phyloP scores from a whole-genome alignment of 2,329 filamentous ascomycete species.

The Xylaria sp. region DNA sequence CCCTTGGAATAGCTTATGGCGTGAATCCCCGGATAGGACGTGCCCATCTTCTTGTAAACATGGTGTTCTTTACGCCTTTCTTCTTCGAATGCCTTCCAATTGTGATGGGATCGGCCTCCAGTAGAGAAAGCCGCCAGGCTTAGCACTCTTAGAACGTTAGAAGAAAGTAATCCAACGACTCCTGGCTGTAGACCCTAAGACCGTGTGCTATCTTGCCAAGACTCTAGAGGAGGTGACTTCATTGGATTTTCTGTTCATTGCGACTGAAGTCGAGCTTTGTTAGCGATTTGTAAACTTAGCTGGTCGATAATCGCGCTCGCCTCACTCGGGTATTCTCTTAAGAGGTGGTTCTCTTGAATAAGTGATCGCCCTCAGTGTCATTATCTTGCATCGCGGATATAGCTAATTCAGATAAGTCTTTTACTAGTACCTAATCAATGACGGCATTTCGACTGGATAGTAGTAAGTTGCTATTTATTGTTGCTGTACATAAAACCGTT shows the following conservation, averaged over 20 bases:
- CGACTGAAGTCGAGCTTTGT: not conserved
- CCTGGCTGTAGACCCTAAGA: not conserved
- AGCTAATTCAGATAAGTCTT: not conserved
- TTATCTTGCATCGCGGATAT: not conserved
- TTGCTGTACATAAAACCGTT: not conserved
- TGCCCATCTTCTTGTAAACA: too few species aligned
- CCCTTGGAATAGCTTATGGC: too few species aligned
- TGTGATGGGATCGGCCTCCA: too few species aligned
- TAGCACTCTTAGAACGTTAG: not conserved
- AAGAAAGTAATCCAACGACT: not conserved
- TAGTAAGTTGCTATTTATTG: not conserved
- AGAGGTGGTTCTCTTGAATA: not conserved
- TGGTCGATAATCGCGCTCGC: not conserved
- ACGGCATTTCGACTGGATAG: not conserved
- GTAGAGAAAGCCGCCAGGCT: too few species aligned
- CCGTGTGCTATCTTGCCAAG: not conserved
- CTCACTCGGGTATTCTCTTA: not conserved
- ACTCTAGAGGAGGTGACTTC: too few species aligned
- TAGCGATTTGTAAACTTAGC: not conserved
- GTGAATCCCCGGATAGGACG: too few species aligned
- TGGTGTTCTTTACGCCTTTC: too few species aligned
- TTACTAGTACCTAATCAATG: not conserved
- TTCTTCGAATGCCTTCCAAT: too few species aligned
- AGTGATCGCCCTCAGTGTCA: not conserved
- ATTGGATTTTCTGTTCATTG: not conserved